These are phyloP conservation scores for Micromonas commoda DNA, from an alignment of 139 green algal genomes.

Conservation along the genomic window DNA sequence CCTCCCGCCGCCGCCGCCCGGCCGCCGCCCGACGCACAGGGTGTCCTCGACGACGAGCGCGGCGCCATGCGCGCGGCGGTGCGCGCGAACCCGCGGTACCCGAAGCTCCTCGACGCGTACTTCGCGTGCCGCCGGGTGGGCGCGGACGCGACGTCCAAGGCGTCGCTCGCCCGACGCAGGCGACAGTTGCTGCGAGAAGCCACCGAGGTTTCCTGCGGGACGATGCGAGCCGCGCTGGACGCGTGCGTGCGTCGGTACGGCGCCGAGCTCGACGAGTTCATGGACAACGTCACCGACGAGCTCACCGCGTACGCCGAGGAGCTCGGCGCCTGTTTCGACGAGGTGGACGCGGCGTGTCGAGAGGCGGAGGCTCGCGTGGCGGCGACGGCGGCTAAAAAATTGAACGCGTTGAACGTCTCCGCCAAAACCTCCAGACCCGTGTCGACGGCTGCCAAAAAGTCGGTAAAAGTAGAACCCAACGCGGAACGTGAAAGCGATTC, in stretches of 20 bases:
- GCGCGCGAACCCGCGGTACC: conserved; percentile 1
- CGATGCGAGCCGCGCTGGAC: background rate
- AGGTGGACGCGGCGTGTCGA: background rate
- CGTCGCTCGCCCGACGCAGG: background rate
- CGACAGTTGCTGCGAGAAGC: background rate
- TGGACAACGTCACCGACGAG: background rate
- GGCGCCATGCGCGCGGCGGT: background rate
- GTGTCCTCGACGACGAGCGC: no score
- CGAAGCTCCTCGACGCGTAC: conserved; percentile 5
- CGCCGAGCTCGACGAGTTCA: conserved; percentile 1
- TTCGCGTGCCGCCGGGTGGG: background rate
- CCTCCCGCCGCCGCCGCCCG: no score
- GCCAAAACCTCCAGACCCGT: no score
- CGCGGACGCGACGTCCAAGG: background rate
- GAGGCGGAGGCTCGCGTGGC: background rate
- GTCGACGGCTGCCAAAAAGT: no score
- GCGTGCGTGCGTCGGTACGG: background rate
- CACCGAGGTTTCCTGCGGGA: background rate
- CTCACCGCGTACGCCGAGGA: background rate
- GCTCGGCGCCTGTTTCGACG: background rate
- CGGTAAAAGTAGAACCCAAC: background rate
- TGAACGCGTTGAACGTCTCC: no score
- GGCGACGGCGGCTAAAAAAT: no score
- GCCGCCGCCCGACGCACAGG: no score
- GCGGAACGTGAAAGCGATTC: background rate